A percentile compares a stretch with the other conserved stretches of the same genome.
Evolutionary conservation across 345 rosid genomes (phyloP).

Genomic region (Eucalyptus virginea): DNA sequence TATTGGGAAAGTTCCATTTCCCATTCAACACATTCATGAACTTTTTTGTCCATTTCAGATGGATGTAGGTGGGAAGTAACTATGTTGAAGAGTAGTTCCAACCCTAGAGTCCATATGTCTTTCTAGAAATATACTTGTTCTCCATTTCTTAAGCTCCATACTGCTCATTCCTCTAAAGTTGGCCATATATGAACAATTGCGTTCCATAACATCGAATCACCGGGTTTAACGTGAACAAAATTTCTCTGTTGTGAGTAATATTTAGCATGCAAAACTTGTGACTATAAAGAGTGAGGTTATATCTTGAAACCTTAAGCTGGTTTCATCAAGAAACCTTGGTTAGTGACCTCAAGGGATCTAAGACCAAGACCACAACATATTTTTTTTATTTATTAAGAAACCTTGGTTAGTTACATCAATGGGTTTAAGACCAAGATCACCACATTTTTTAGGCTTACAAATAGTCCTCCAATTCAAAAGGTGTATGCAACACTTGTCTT

Average conservation of each 20-base stretch:
- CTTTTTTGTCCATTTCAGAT: background rate
- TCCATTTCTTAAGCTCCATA: background rate
- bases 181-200: background rate
- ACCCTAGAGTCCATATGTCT: rapidly evolving
- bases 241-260: background rate
- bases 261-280: background rate
- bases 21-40: rapidly evolving
- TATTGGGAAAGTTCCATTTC: background rate
- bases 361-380: background rate
- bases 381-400: no score
- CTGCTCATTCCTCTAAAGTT: rapidly evolving
- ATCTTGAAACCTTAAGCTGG: background rate
- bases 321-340: background rate
- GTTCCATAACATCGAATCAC: background rate
- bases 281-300: no score
- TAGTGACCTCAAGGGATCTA: background rate
- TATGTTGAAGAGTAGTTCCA: no score
- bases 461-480: no score
- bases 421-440: no score
- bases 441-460: no score
- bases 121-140: no score
- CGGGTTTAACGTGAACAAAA: rapidly evolving
- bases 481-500: rapidly evolving
- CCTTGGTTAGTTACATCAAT: no score
- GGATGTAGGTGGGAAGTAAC: background rate